phyloP scores from a whole-genome alignment of 2,329 filamentous ascomycete genomes.

The Diaporthe sp. region DNA sequence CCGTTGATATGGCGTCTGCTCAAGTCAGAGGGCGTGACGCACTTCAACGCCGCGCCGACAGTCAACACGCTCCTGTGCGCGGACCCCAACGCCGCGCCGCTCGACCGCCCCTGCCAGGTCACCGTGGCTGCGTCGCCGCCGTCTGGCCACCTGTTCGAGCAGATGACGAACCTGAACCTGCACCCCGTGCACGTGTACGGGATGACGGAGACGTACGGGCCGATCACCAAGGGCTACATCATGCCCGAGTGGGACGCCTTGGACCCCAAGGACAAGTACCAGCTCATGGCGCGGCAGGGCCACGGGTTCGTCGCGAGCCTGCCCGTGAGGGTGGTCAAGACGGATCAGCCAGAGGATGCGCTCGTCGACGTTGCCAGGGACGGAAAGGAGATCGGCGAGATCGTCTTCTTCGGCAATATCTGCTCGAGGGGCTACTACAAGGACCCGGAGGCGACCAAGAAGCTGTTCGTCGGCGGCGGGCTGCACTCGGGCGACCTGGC shows the following conservation, averaged over 20 bases:
- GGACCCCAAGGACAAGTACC: conserved; percentile 80
- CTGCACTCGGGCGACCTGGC: conserved; percentile 92
- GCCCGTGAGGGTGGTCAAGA: conserved; percentile 84
- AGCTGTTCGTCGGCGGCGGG: conserved; percentile 88
- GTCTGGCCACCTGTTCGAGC: conserved; percentile 88
- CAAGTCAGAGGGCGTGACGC: conserved; percentile 87
- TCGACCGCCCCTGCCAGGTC: conserved; percentile 80
- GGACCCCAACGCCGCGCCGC: conserved; percentile 75
- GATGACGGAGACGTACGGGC: conserved; percentile 88
- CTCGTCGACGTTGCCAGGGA: conserved; percentile 65
- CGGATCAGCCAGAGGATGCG: conserved; percentile 74
- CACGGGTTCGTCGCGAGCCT: conserved; percentile 89
- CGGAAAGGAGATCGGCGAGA: conserved; percentile 62
- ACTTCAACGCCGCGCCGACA: conserved; percentile 95
- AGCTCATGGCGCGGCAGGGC: conserved; percentile 92
- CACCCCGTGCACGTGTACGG: conserved; percentile 95
- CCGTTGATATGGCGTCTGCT: conserved; percentile 90
- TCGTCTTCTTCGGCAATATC: conserved; percentile 88
- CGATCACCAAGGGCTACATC: conserved; percentile 92
- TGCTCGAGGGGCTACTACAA: conserved; percentile 94
- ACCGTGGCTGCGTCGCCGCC: conserved; percentile 95
- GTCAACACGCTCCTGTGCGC: conserved; percentile 95
- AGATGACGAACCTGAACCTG: conserved; percentile 86
- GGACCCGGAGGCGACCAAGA: conserved; percentile 84
- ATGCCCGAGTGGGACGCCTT: conserved; percentile 87